phyloP scores from a whole-genome alignment of 2,329 filamentous ascomycete species.

The Cephalotrichum gorgonifer region DNA sequence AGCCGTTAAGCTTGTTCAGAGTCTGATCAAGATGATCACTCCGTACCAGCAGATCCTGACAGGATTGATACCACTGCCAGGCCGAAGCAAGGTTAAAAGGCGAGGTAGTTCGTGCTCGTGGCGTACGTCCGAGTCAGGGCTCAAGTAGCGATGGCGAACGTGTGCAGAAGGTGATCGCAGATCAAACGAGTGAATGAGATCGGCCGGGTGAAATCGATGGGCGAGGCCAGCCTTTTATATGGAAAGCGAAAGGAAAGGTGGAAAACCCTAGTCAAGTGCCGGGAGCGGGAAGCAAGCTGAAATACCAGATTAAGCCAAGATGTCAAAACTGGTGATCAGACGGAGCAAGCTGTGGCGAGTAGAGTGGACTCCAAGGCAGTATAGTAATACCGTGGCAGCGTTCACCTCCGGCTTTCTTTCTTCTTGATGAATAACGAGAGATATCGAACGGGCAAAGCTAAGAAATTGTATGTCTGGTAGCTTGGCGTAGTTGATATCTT shows the following conservation, averaged over 20 bases:
- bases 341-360: neutral
- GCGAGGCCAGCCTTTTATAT: neutral
- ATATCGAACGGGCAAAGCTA: neutral
- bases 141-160: neutral
- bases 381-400: neutral
- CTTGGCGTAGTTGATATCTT: slow-evolving; percentile 5
- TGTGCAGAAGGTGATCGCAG: slow-evolving; percentile 3
- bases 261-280: neutral
- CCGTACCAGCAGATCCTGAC: neutral
- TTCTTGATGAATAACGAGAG: neutral
- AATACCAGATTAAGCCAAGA: slow-evolving; percentile 1
- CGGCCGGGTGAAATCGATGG: slow-evolving; percentile 1
- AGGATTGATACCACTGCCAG: neutral
- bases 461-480: neutral
- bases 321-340: slow-evolving; percentile 4
- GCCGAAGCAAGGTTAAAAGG: neutral
- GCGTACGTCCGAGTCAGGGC: neutral
- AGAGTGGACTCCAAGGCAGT: neutral
- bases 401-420: neutral
- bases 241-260: neutral
- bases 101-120: neutral
- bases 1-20: neutral
- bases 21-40: neutral
- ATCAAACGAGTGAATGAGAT: slow-evolving; percentile 5
- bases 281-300: neutral